Evolutionary conservation across 495 filamentous ascomycete species (phyloP).

Genomic region (Lepraria neglecta): DNA sequence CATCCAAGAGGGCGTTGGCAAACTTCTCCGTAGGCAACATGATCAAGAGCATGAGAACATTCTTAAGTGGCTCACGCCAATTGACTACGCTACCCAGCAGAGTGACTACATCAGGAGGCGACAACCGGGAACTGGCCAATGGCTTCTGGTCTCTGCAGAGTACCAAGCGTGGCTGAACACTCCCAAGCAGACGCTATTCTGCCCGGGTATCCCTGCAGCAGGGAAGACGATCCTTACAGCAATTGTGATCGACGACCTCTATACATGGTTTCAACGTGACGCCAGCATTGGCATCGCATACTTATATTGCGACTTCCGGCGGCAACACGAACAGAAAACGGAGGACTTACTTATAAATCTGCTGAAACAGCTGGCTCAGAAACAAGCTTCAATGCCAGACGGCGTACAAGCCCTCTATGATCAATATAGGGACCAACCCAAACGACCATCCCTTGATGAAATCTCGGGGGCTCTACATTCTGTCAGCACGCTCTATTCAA

Average conservation of each 20-base stretch:
- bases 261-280: conserved; percentile 10
- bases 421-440: conserved; percentile 23
- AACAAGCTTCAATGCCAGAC: conserved; percentile 24
- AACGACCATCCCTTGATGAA: conserved; percentile 1
- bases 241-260: conserved; percentile 32
- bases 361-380: conserved; percentile 36
- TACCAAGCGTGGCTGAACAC: neutral
- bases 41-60: neutral
- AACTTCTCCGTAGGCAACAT: no score
- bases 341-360: conserved; percentile 33
- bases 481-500: neutral
- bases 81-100: conserved; percentile 12
- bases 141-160: conserved; percentile 10
- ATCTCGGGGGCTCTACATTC: neutral
- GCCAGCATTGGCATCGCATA: conserved; percentile 34
- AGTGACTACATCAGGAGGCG: neutral
- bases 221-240: conserved; percentile 20
- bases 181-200: neutral
- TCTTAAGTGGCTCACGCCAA: conserved; percentile 11
- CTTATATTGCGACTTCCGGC: conserved; percentile 39
- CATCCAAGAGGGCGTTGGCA: no score
- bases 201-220: conserved; percentile 15
- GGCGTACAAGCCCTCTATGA: conserved; percentile 29
- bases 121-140: conserved; percentile 10
- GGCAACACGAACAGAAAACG: conserved; percentile 33